A percentile compares a stretch with the other conserved stretches of the same genome.
phyloP scores from a whole-genome alignment of 495 filamentous ascomycete genomes.

The Neurospora sp. region DNA sequence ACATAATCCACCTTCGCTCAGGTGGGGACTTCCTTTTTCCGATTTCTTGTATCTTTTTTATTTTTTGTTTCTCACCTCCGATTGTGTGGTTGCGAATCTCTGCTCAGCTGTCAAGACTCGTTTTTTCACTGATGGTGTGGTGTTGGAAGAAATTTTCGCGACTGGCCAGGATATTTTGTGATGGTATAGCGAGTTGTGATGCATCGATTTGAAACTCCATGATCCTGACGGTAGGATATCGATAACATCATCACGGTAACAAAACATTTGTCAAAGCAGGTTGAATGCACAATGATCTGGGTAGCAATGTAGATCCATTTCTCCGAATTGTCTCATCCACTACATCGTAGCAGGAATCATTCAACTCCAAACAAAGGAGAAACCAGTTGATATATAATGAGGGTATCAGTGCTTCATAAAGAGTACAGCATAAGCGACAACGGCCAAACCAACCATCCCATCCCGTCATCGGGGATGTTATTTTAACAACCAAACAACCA shows the following conservation, averaged over 20 bases:
- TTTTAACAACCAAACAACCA: not conserved
- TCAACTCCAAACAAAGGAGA: not conserved
- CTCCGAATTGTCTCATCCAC: not conserved
- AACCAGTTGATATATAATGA: not conserved
- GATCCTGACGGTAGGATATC: too few relatives aligned
- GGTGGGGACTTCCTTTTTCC: not conserved
- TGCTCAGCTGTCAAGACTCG: not conserved
- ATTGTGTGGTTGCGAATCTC: not conserved
- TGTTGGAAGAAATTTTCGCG: too few relatives aligned
- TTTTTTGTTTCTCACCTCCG: not conserved
- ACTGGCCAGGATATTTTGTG: too few relatives aligned
- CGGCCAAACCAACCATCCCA: not conserved
- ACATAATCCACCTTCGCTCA: not conserved
- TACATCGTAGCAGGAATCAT: not conserved
- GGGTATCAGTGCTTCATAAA: conserved; percentile 16
- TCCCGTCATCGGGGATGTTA: not conserved
- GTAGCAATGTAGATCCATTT: not conserved
- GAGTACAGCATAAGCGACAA: conserved; percentile 6
- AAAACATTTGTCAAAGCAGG: too few relatives aligned
- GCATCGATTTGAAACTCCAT: too few relatives aligned
- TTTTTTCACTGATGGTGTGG: too few relatives aligned
- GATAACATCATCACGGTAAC: too few relatives aligned
- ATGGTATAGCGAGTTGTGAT: too few relatives aligned
- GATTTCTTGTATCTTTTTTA: not conserved
- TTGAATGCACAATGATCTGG: too few relatives aligned